phyloP scores from a whole-genome alignment of 352 stramenopile species.

The Phytopythium chamaehyphon region DNA sequence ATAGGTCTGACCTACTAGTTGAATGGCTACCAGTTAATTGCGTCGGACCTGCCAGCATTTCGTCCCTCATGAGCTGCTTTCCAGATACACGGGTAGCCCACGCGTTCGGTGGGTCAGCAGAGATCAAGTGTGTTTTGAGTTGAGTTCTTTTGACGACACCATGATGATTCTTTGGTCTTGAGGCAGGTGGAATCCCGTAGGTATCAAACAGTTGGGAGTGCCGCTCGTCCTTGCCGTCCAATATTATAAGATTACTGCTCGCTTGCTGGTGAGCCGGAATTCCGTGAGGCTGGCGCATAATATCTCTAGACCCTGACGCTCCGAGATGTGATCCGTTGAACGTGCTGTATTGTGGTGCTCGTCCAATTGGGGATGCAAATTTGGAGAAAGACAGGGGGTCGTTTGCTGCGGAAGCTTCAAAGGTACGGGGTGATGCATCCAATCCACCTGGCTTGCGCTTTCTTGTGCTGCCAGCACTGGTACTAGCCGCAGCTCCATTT shows the following conservation, averaged over 20 bases:
- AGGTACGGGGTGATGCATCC: conserved; percentile 1
- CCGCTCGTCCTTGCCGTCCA: conserved; percentile 43
- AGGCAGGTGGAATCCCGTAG: conserved; percentile 39
- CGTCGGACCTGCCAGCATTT: conserved; percentile 13
- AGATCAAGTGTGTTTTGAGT: conserved; percentile 45
- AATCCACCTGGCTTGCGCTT: conserved; percentile 26
- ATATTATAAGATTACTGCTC: conserved; percentile 41
- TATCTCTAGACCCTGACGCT: background rate
- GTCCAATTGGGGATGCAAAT: conserved; percentile 38
- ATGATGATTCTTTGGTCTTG: conserved; percentile 3
- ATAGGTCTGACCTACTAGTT: conserved; percentile 23
- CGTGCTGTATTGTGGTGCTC: conserved; percentile 33
- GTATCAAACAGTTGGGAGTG: conserved; percentile 62
- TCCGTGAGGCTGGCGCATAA: background rate
- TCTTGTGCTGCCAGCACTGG: conserved; percentile 1
- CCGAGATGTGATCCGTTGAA: conserved; percentile 26
- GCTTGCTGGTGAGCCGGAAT: conserved; percentile 10
- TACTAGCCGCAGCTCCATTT: conserved; percentile 8
- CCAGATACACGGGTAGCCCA: conserved; percentile 29
- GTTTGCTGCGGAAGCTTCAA: conserved; percentile 2
- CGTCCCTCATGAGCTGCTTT: conserved; percentile 20
- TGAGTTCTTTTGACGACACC: conserved; percentile 57
- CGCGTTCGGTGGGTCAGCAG: conserved; percentile 15
- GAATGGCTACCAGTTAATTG: background rate
- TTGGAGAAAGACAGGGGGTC: conserved; percentile 41